Evolutionary conservation across 2,329 filamentous ascomycete species (phyloP), one percentile per base, ranked within the genome.

Genomic region (Arthrinium phaeospermum): DNA sequence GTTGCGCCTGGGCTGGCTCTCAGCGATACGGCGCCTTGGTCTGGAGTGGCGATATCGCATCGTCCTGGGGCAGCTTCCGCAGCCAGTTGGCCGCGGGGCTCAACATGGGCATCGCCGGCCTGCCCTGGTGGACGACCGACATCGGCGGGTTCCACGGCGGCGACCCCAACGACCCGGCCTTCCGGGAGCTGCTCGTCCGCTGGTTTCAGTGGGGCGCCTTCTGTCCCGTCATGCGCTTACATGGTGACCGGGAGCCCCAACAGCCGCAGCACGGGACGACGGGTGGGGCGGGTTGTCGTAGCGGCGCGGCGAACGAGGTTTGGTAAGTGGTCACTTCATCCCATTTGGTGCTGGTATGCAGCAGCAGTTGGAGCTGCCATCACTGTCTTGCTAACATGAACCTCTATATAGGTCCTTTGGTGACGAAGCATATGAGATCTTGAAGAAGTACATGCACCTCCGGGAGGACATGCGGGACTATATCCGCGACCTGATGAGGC

Each of bases 181-280:
- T 92, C 79, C 84, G 89, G 10, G 91, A 93, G 77, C 81, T 93
- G 0, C 89, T 92, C 72, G 87, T 90, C 0, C 82, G 91, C 1
- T 93, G 91, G 91, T 93, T 93, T 79, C 91, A 92, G 76, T 93
- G 90, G 90, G 91, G 88, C 0, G 82, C 90, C 0, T 92, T 91
- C 76, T 91, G 90, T 72, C 91, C 91, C 0, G 91, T 93, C 1
- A 91, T 93, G 86, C 82, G 91, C 3, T 83, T 92, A 0, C 91
- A 93, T 75, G 91, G 91, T 7, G 89, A 92, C 77, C 85, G 91
- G 0, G 89, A 91, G 78, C 91, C 91, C 0, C 85, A 79, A 64
- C 82, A 83, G 75, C 78, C 79, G 22, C 81, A 76, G 30, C 78
- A 77, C 12, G 81, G 81, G 2, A 78, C 74, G 4, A 81, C 77